Conservation (phyloP, 768 basidiomycete species). For the Lentinula sp. region DNA sequence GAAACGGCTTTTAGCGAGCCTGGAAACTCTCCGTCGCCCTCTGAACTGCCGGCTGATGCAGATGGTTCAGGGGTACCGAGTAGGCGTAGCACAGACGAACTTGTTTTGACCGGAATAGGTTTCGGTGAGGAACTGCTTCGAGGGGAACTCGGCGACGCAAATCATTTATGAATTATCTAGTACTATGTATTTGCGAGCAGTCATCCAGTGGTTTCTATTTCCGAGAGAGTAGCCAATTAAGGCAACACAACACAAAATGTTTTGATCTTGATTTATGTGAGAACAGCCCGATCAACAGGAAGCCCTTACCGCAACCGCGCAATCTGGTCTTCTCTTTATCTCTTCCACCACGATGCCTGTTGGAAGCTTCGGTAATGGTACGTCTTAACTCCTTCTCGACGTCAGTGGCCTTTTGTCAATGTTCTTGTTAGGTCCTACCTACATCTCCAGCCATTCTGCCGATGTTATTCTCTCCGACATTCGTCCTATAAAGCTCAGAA, state of each 20-base stretch:
- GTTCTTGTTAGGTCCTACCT: constrained; percentile 49
- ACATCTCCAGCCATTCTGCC: constrained; percentile 79
- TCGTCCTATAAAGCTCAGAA: constrained; percentile 80
- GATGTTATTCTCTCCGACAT: constrained; percentile 91
- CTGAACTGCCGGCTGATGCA: not conserved
- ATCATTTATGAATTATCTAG: not conserved
- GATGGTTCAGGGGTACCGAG: not conserved
- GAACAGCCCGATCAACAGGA: not conserved
- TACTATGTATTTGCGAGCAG: not conserved
- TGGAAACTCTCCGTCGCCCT: not conserved
- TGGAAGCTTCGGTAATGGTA: constrained; percentile 25
- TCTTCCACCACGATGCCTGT: constrained; percentile 3
- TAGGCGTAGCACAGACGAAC: not conserved
- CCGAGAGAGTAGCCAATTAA: too few species aligned
- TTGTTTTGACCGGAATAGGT: not conserved
- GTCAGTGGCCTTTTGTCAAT: constrained; percentile 6
- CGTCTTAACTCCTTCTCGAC: constrained; percentile 14
- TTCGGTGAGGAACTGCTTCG: not conserved
- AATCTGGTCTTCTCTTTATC: not conserved
- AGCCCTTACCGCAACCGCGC: not conserved
- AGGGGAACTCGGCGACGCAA: not conserved
- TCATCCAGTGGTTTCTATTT: not conserved
- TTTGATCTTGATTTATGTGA: not conserved
- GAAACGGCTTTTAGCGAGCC: not conserved
- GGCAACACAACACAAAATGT: not conserved